Evolutionary conservation across 2,329 filamentous ascomycete species (phyloP).

Genomic region (Phialophora verrucosa): DNA sequence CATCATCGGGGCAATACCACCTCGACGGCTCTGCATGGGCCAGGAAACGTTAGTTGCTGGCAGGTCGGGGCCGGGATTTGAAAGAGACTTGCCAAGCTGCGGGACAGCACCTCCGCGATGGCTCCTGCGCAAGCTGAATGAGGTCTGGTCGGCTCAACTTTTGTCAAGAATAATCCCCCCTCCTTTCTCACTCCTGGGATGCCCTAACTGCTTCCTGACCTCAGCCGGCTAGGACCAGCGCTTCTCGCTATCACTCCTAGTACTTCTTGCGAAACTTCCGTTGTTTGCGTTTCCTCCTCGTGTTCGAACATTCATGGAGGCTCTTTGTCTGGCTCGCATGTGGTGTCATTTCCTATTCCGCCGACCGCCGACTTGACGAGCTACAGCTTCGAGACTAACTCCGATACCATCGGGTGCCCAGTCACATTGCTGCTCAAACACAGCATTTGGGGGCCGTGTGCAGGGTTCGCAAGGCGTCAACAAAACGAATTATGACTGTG

Average conservation of each 20-base stretch:
- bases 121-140: slow-evolving; percentile 12
- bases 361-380: slow-evolving; percentile 16
- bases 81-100: slow-evolving; percentile 11
- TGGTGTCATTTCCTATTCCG: slow-evolving; percentile 16
- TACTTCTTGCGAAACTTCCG: slow-evolving; percentile 4
- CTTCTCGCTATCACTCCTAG: background rate
- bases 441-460: slow-evolving; percentile 11
- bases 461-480: background rate
- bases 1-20: background rate
- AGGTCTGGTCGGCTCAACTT: slow-evolving; percentile 14
- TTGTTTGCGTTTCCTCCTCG: background rate
- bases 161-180: slow-evolving; percentile 14
- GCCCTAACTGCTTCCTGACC: slow-evolving; percentile 10
- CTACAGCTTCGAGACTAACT: background rate
- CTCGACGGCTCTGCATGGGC: background rate
- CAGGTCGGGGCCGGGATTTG: background rate
- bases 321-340: slow-evolving; percentile 13
- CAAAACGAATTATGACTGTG: slow-evolving; percentile 14
- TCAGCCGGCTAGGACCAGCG: background rate
- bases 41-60: background rate
- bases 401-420: background rate
- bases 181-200: slow-evolving; percentile 22
- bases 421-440: slow-evolving; percentile 2
- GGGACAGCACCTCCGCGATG: slow-evolving; percentile 19
- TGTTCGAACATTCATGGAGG: slow-evolving; percentile 19